Percentiles rank a stretch among this genome's conserved stretches.
Evolutionary conservation across 83 land plant genomes (phyloP).

Genomic region (Diphasiastrum complanatum): DNA sequence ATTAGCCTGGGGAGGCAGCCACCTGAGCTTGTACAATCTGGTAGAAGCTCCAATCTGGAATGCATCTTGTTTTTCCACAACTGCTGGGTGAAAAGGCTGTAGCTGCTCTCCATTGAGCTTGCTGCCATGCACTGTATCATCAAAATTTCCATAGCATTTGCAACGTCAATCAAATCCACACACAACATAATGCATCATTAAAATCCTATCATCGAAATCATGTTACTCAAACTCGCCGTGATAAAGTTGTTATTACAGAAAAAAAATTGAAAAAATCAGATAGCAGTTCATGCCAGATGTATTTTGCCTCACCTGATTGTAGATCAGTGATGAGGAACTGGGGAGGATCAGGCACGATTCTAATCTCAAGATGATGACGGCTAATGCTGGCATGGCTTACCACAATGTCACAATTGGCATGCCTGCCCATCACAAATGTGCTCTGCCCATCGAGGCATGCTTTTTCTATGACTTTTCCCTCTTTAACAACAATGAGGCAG

Average conservation of each 20-base stretch:
- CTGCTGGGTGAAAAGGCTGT: neutral
- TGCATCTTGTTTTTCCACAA: slow-evolving; percentile 17
- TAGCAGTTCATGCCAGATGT: neutral
- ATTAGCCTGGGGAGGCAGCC: slow-evolving; percentile 15
- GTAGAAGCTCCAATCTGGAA: slow-evolving; percentile 37
- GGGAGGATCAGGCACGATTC: slow-evolving; percentile 21
- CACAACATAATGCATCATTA: too few species aligned
- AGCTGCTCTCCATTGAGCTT: slow-evolving; percentile 23
- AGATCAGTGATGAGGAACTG: slow-evolving; percentile 34
- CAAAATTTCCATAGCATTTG: neutral
- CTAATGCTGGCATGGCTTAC: slow-evolving; percentile 39
- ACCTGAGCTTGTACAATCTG: slow-evolving; percentile 27
- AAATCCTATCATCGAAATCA: too few species aligned
- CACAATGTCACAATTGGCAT: slow-evolving; percentile 27
- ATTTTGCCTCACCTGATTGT: slow-evolving; percentile 20
- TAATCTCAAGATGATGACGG: slow-evolving; percentile 36
- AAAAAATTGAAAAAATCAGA: neutral
- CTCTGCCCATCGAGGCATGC: slow-evolving; percentile 27
- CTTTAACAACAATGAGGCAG: slow-evolving; percentile 29
- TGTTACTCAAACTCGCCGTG: neutral
- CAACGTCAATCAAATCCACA: too few species aligned
- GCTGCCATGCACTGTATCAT: slow-evolving; percentile 33
- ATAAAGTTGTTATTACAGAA: neutral
- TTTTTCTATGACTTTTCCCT: slow-evolving; percentile 21
- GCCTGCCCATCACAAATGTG: slow-evolving; percentile 28